Evolutionary conservation across 2,329 filamentous ascomycete species (phyloP), one percentile per base, ranked within the genome.

Genomic region (Metarhizium sp.): DNA sequence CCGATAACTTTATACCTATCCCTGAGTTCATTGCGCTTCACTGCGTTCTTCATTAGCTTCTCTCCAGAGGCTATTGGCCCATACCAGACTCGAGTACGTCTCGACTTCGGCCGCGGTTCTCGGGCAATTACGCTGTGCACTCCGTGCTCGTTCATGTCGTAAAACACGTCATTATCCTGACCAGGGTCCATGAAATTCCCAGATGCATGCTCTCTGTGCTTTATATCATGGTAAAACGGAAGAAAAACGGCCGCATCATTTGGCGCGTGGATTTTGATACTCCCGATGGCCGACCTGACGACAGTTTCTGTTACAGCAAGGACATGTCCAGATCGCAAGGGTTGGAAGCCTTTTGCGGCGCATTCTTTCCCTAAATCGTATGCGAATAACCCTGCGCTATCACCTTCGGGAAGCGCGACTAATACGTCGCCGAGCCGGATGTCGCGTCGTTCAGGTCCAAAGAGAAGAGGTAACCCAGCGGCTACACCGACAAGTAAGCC

Each of bases 391-490:
- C 61, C 67, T 1, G 67, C 57, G 16, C 56, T 61, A 2, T 67
- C 62, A 0, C 61, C 59, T 1, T 62, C 50, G 0, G 63, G 54
- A 14, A 67, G 54, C 10, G 61, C 67, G 0, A 73, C 67, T 3
- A 73, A 62, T 3, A 73, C 59, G 56, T 72, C 69, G 4, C 70
- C 71, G 1, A 73, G 62, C 4, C 70, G 65, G 25, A 72, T 73
- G 60, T 72, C 69, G 18, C 62, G 62, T 3, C 60, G 60, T 25
- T 25, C 11, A 13, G 45, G 11, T 34, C 32, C 32, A 34, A 10
- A 25, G 18, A 25, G 25, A 25, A 13, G 13, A 10, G 68, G 70
- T 2, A 73, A 62, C 0, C 70, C 70, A 0, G 68, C 66, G 4
- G 67, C 68, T 10, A 73, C 62, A 29, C 70, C 70, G 10, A 73